phyloP scores from a whole-genome alignment of 1,284 basidiomycete genomes.

The Neotropicomus parvogracilis region DNA sequence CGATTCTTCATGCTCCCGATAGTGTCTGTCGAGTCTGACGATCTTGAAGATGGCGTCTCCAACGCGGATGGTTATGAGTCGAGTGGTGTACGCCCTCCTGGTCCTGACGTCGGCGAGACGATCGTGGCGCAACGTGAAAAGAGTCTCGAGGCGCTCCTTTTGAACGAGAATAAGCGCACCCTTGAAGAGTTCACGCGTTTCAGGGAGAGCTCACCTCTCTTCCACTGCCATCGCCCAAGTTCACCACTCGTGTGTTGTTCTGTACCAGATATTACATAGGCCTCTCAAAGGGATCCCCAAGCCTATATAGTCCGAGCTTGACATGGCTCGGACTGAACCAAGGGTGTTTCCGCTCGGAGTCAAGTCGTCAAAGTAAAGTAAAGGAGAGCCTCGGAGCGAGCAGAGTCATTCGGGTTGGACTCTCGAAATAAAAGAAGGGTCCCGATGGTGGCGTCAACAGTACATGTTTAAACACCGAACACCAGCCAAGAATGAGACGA shows the following conservation, averaged over 20 bases:
- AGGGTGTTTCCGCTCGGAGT: too few relatives aligned
- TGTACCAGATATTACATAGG: slow-evolving; percentile 68
- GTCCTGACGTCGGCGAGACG: slow-evolving; percentile 83
- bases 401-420: too few relatives aligned
- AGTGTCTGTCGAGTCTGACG: slow-evolving; percentile 95
- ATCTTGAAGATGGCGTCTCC: slow-evolving; percentile 69
- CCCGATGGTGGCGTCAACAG: neutral
- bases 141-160: slow-evolving; percentile 86
- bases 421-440: neutral
- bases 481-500: too few relatives aligned
- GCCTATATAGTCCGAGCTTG: slow-evolving; percentile 57
- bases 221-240: neutral
- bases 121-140: slow-evolving; percentile 72
- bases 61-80: slow-evolving; percentile 44
- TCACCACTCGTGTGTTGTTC: neutral
- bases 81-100: slow-evolving; percentile 61
- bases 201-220: slow-evolving; percentile 51
- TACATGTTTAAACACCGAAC: neutral
- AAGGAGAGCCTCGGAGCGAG: neutral
- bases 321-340: slow-evolving; percentile 58
- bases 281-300: slow-evolving; percentile 73
- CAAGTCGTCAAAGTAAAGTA: neutral
- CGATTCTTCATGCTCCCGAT: neutral
- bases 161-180: slow-evolving; percentile 92
- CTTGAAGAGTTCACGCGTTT: slow-evolving; percentile 91